phyloP scores from a whole-genome alignment of 768 basidiomycete species.

The Boletus pseudopeckii region DNA sequence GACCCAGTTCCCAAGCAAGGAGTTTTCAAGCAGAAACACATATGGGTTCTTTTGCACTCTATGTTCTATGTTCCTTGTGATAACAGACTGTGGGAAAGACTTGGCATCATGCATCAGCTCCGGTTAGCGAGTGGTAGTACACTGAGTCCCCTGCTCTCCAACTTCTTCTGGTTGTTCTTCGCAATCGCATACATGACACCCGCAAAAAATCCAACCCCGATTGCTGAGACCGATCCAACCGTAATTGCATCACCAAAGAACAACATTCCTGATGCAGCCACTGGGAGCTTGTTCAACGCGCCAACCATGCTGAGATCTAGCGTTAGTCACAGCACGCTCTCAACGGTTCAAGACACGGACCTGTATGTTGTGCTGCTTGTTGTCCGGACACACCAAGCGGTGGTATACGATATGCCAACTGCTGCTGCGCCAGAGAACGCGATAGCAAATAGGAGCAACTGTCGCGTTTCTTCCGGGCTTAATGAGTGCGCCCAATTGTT shows the following conservation, averaged over 20 bases:
- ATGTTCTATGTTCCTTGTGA: neutral
- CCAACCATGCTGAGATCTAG: slow-evolving; percentile 78
- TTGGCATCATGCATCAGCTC: slow-evolving; percentile 32
- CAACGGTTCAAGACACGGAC: slow-evolving; percentile 35
- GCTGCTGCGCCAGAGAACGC: slow-evolving; percentile 97
- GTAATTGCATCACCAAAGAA: slow-evolving; percentile 94
- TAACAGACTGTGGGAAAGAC: neutral
- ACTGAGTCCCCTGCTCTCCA: slow-evolving; percentile 55
- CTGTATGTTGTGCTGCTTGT: slow-evolving; percentile 99
- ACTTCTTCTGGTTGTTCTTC: slow-evolving; percentile 88
- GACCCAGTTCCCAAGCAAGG: neutral
- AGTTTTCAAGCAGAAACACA: neutral
- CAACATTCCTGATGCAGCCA: slow-evolving; percentile 97
- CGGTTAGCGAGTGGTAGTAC: slow-evolving; percentile 65
- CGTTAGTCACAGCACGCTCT: slow-evolving; percentile 6
- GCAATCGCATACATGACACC: slow-evolving; percentile 91
- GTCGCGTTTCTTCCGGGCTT: slow-evolving; percentile 82
- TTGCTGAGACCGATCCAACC: slow-evolving; percentile 82
- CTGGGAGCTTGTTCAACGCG: slow-evolving; percentile 94
- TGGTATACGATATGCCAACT: slow-evolving; percentile 96
- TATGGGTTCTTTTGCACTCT: neutral
- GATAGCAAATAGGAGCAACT: slow-evolving; percentile 79
- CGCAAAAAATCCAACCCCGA: slow-evolving; percentile 85
- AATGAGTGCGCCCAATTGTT: neutral
- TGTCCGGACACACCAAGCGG: slow-evolving; percentile 96